A percentile compares a stretch with the other conserved stretches of the same genome.
These are phyloP conservation scores for Crassisporium funariophilum DNA, from an alignment of 768 basidiomycete species.

Conservation along the genomic window DNA sequence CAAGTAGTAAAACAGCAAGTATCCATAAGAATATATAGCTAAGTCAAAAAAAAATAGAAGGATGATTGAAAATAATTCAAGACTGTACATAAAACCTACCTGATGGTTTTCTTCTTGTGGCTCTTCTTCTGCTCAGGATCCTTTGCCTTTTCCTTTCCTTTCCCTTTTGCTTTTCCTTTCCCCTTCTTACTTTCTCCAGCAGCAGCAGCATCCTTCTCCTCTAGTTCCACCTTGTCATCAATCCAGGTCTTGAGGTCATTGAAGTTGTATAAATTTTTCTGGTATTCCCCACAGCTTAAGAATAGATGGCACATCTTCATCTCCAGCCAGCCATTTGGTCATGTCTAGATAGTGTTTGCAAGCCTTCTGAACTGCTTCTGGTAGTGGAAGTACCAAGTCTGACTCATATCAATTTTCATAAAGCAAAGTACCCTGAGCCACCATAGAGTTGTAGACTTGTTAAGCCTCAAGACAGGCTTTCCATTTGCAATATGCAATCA, in stretches of 20 bases:
- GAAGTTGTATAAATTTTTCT: background rate
- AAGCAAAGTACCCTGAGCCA: background rate
- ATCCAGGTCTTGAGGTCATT: background rate
- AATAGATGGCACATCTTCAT: background rate
- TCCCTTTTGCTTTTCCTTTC: background rate
- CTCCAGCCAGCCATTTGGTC: background rate
- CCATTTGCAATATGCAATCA: too few relatives aligned
- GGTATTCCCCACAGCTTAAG: background rate
- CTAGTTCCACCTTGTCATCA: background rate
- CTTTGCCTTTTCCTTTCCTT: background rate
- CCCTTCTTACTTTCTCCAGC: background rate
- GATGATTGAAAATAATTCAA: too few relatives aligned
- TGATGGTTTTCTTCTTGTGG: background rate
- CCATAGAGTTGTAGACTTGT: background rate
- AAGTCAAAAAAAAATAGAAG: background rate
- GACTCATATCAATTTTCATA: background rate
- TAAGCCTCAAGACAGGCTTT: background rate
- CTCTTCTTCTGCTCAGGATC: background rate
- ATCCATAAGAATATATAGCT: background rate
- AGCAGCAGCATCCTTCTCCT: background rate
- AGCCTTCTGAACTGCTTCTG: background rate
- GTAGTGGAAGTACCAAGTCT: background rate
- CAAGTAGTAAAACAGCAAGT: too few relatives aligned
- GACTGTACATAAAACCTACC: background rate
- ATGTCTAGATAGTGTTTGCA: background rate